These are phyloP conservation scores for Xylaria nigripes DNA, from an alignment of 495 filamentous ascomycete genomes.

Conservation along the genomic window DNA sequence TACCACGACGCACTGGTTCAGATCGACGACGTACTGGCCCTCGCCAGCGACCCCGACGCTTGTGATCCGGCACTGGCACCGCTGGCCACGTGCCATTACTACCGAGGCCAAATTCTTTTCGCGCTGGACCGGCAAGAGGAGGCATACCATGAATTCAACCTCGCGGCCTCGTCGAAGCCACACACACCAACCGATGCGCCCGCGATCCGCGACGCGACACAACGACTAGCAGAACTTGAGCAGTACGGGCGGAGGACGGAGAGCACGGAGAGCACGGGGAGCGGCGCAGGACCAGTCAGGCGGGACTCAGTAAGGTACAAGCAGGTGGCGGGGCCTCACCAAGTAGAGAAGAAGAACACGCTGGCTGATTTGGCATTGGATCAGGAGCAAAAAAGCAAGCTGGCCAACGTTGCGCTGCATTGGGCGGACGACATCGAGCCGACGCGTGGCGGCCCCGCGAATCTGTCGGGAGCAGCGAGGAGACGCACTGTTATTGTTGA, in stretches of 20 bases:
- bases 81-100: constrained; percentile 16
- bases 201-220: background rate
- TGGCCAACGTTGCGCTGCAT: background rate
- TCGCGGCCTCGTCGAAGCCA: background rate
- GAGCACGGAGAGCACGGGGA: background rate
- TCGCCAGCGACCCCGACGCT: constrained; percentile 14
- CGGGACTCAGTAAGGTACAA: no score
- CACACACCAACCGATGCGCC: background rate
- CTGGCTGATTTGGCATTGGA: no score
- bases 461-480: no score
- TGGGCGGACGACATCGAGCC: background rate
- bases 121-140: constrained; percentile 3
- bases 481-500: background rate
- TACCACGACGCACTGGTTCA: background rate
- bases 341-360: no score
- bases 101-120: constrained; percentile 13
- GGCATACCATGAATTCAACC: constrained; percentile 11
- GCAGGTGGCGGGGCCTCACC: no score
- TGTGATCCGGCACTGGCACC: constrained; percentile 14
- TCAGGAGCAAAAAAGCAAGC: background rate
- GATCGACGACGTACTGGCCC: constrained; percentile 9
- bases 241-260: background rate
- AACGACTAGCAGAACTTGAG: background rate
- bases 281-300: background rate
- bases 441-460: no score